phyloP scores from a whole-genome alignment of 106 monocot genomes.

The Dendrobium huoshanense region DNA sequence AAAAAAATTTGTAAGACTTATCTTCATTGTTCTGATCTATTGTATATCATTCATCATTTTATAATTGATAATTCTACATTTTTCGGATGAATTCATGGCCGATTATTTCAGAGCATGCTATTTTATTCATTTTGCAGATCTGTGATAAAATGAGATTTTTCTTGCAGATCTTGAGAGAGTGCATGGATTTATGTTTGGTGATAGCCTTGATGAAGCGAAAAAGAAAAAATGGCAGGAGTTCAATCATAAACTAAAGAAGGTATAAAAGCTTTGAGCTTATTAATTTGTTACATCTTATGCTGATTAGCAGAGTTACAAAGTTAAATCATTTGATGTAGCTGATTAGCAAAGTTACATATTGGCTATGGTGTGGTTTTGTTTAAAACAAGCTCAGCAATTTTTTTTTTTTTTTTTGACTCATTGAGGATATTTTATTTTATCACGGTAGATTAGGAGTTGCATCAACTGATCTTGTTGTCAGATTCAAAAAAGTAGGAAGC shows the following conservation, averaged over 20 bases:
- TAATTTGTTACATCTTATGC: no score
- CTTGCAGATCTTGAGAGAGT: conserved; percentile 72
- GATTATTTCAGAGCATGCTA: background rate
- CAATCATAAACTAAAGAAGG: conserved; percentile 56
- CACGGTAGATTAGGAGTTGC: no score
- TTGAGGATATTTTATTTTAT: no score
- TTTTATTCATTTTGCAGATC: background rate
- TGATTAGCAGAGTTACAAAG: no score
- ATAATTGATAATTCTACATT: background rate
- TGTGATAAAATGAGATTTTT: conserved; percentile 7
- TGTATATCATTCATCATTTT: no score
- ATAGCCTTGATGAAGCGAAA: conserved; percentile 63
- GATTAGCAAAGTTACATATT: background rate
- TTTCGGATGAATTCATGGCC: background rate
- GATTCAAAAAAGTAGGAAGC: no score
- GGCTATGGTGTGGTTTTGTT: background rate
- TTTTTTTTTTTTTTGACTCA: background rate
- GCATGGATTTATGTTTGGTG: conserved; percentile 92
- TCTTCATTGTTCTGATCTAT: background rate
- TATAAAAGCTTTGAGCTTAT: conserved; percentile 10
- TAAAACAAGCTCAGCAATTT: no score
- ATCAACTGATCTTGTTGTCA: no score
- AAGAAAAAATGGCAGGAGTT: conserved; percentile 77
- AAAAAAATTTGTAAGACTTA: background rate
- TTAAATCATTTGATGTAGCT: background rate